Evolutionary conservation across 148 eudicot species (phyloP).

Genomic region (Chenopodium album): DNA sequence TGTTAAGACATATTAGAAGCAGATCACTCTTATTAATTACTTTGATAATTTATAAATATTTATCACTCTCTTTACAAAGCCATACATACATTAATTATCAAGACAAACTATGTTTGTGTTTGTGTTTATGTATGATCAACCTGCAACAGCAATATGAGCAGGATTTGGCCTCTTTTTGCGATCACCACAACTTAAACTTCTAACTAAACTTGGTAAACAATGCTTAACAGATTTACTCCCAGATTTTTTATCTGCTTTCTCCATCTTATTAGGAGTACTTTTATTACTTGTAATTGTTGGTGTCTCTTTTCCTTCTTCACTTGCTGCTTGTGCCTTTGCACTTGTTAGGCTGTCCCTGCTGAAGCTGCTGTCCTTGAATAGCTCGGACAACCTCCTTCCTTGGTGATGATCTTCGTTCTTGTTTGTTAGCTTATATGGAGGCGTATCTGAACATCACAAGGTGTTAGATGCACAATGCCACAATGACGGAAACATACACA

Average conservation of each 20-base stretch:
- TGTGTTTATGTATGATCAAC: neutral
- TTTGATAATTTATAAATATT: neutral
- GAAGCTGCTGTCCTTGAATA: conserved; percentile 30
- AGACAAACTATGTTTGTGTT: neutral
- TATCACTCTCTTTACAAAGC: conserved; percentile 18
- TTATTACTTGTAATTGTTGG: neutral
- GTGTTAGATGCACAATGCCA: neutral
- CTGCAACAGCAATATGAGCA: conserved; percentile 19
- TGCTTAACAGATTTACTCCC: conserved; percentile 9
- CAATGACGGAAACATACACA: too few species aligned
- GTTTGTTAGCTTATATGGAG: conserved; percentile 7
- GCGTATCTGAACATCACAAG: conserved; percentile 4
- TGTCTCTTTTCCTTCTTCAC: neutral
- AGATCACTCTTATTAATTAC: neutral
- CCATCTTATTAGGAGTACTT: conserved; percentile 1
- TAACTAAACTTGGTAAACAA: conserved; percentile 37
- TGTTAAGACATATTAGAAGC: too few species aligned
- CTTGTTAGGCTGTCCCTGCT: conserved; percentile 29
- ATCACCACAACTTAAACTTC: conserved; percentile 33
- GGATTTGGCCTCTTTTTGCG: conserved; percentile 28
- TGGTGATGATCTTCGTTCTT: conserved; percentile 22
- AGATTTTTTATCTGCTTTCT: neutral
- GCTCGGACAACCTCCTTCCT: conserved; percentile 24
- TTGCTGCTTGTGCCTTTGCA: conserved; percentile 8
- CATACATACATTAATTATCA: neutral